phyloP scores from a whole-genome alignment of 75 land plant species.

The Selaginella moellendorffii region DNA sequence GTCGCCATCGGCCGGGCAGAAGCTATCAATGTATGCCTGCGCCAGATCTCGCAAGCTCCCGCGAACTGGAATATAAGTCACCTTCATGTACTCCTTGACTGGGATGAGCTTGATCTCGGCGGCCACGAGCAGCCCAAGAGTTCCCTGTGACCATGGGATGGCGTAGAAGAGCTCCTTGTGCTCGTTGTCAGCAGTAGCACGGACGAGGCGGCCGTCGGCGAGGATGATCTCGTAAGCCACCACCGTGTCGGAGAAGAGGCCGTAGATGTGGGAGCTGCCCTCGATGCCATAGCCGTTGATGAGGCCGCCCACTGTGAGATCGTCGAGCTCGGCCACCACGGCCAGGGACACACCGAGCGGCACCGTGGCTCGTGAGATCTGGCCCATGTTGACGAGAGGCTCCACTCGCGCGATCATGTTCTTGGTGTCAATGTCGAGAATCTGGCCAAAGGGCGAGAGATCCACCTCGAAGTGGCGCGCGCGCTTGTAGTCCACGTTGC shows the following conservation, averaged over 20 bases:
- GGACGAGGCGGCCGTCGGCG: conserved; percentile 62
- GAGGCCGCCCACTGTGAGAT: conserved; percentile 81
- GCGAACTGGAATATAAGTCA: conserved; percentile 57
- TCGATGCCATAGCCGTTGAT: conserved; percentile 94
- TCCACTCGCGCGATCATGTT: conserved; percentile 74
- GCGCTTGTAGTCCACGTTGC: conserved; percentile 93
- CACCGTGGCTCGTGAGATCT: conserved; percentile 59
- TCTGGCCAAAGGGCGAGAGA: conserved; percentile 53
- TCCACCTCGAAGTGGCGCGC: conserved; percentile 98
- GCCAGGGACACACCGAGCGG: conserved; percentile 90
- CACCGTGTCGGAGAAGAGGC: conserved; percentile 81
- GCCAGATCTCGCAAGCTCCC: conserved; percentile 62
- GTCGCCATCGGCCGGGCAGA: conserved; percentile 77
- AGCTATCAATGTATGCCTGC: conserved; percentile 80
- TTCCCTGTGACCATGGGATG: conserved; percentile 97
- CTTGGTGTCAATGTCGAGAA: conserved; percentile 64
- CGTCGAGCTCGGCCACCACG: conserved; percentile 90
- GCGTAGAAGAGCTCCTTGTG: conserved; percentile 83
- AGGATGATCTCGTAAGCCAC: conserved; percentile 78
- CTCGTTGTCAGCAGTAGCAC: conserved; percentile 89
- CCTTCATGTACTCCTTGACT: conserved; percentile 73
- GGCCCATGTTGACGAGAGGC: conserved; percentile 92
- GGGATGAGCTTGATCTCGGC: conserved; percentile 92
- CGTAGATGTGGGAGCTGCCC: conserved; percentile 88
- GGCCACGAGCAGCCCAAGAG: conserved; percentile 78